Evolutionary conservation across 176 grass and related monocot species (phyloP).

Genomic region (Oropetium thomaeum): DNA sequence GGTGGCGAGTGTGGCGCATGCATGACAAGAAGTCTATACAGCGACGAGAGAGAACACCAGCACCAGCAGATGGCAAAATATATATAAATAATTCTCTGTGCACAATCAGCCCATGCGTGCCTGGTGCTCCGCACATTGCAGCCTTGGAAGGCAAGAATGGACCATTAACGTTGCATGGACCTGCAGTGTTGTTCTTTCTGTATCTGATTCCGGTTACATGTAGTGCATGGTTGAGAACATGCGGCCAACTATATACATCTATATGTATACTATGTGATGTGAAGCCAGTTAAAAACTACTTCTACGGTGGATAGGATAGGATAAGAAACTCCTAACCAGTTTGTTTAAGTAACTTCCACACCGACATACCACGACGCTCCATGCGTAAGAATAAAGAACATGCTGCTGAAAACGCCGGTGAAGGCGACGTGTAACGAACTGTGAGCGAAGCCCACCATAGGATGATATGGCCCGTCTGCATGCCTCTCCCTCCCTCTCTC

Average conservation of each 20-base stretch:
- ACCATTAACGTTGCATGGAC: conserved; percentile 7
- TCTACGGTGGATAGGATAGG: not conserved
- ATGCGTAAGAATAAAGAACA: not conserved
- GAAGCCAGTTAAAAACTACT: not conserved
- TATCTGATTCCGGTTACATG: not conserved
- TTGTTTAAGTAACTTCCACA: too few species aligned
- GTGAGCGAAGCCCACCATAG: conserved; percentile 9
- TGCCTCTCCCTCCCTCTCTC: too few species aligned
- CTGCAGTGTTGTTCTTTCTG: not conserved
- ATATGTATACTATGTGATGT: too few species aligned
- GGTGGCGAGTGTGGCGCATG: conserved; percentile 10
- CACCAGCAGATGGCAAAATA: not conserved
- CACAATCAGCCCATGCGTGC: too few species aligned
- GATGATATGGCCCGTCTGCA: conserved; percentile 2
- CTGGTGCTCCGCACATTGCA: not conserved
- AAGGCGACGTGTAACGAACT: conserved; percentile 27
- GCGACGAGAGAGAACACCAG: not conserved
- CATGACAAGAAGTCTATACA: not conserved
- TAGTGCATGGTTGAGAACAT: not conserved
- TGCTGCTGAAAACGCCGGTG: conserved; percentile 14
- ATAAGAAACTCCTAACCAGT: not conserved
- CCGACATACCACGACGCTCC: too few species aligned
- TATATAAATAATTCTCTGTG: too few species aligned
- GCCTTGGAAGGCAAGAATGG: conserved; percentile 39
- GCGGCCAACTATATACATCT: not conserved